Conservation (phyloP, 2,329 filamentous ascomycete genomes). For the Xylariaceae sp. region DNA sequence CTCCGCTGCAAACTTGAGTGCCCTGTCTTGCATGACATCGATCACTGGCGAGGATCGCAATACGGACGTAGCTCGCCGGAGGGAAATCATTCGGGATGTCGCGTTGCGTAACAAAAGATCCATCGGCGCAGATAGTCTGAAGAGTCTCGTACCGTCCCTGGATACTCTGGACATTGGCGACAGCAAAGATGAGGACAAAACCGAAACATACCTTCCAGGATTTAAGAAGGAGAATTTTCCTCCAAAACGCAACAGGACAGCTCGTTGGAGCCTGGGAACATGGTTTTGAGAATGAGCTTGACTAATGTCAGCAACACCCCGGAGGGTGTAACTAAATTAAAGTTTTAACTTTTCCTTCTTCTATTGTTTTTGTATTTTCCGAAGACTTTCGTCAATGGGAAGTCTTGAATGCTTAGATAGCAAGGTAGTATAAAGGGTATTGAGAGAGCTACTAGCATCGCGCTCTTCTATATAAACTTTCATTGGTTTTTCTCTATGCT, state of each 20-base stretch:
- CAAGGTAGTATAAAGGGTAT: too few species aligned
- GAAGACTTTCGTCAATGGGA: too few species aligned
- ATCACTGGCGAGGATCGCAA: conserved; percentile 4
- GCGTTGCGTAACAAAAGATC: conserved; percentile 28
- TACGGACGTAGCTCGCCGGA: conserved; percentile 19
- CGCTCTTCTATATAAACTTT: too few species aligned
- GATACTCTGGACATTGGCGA: conserved; percentile 16
- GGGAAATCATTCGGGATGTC: conserved; percentile 23
- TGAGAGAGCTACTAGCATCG: too few species aligned
- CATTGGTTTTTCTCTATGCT: too few species aligned
- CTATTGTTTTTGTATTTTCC: too few species aligned
- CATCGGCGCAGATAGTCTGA: conserved; percentile 28
- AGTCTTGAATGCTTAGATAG: too few species aligned
- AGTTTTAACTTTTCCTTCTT: too few species aligned
- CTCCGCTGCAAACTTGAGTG: too few species aligned
- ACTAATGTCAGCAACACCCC: too few species aligned
- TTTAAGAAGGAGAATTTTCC: conserved; percentile 17
- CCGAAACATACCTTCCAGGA: conserved; percentile 1
- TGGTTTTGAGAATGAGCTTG: conserved; percentile 23
- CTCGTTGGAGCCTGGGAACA: conserved; percentile 25
- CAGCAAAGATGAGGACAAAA: conserved; percentile 12
- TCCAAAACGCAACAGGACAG: conserved; percentile 17
- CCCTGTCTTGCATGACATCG: too few species aligned
- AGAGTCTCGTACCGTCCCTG: conserved; percentile 29
- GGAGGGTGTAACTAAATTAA: too few species aligned